Percentiles rank a stretch among this genome's conserved stretches.
Evolutionary conservation across 148 eudicot species (phyloP).

Genomic region (Vaccinium myrtillus): DNA sequence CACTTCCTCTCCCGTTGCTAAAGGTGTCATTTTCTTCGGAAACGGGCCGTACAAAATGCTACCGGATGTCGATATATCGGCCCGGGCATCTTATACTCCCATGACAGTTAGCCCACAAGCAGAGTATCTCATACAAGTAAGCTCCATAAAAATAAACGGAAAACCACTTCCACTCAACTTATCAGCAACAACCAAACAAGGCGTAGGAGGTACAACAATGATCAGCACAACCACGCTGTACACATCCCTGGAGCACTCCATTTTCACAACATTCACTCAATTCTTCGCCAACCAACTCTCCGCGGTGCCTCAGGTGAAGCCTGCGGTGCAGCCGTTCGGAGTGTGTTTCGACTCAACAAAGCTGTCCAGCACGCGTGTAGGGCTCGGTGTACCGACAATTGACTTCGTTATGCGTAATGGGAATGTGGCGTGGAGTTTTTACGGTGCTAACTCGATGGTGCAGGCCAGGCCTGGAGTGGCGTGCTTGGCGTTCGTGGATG

Average conservation of each 20-base stretch:
- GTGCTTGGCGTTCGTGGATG: slow-evolving; percentile 61
- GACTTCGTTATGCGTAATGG: slow-evolving; percentile 43
- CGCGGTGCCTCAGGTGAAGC: slow-evolving; percentile 21
- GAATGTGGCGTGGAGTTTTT: slow-evolving; percentile 40
- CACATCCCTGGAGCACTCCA: slow-evolving; percentile 29
- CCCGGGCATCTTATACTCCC: slow-evolving; percentile 38
- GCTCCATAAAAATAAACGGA: slow-evolving; percentile 39
- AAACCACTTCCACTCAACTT: slow-evolving; percentile 38
- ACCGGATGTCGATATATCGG: slow-evolving; percentile 33
- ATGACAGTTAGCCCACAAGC: slow-evolving; percentile 44
- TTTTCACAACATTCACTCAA: slow-evolving; percentile 18
- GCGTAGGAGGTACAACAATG: slow-evolving; percentile 19
- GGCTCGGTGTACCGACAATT: slow-evolving; percentile 42
- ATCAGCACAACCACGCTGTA: slow-evolving; percentile 34
- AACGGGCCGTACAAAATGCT: slow-evolving; percentile 36
- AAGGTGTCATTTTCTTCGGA: slow-evolving; percentile 61
- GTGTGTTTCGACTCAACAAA: slow-evolving; percentile 42
- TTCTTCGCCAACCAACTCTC: slow-evolving; percentile 20
- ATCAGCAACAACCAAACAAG: slow-evolving; percentile 24
- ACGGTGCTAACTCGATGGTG: slow-evolving; percentile 49
- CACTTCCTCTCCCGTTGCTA: slow-evolving; percentile 20
- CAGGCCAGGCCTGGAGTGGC: slow-evolving; percentile 41
- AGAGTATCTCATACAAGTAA: slow-evolving; percentile 49
- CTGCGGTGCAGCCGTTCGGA: slow-evolving; percentile 44
- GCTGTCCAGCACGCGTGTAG: slow-evolving; percentile 26